Evolutionary conservation across 2,329 filamentous ascomycete genomes (phyloP).

Genomic region (Cercospora sp.): DNA sequence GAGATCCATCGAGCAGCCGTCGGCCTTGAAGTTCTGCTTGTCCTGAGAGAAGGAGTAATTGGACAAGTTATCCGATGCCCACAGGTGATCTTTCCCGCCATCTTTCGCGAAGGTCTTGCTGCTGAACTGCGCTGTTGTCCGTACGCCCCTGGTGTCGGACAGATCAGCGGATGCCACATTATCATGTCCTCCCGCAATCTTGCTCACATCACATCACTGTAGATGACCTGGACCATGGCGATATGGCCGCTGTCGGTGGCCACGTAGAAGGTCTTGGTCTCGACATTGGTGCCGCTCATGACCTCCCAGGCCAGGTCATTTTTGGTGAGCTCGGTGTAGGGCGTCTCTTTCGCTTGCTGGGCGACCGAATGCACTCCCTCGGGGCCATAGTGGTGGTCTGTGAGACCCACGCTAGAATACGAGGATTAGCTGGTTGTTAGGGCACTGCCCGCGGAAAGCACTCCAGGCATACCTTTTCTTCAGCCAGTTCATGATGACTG

Average conservation of each 20-base stretch:
- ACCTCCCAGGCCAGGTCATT: constrained; percentile 80
- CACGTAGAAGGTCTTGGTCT: constrained; percentile 94
- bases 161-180: constrained; percentile 18
- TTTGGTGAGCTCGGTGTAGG: constrained; percentile 76
- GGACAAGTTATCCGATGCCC: constrained; percentile 76
- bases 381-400: constrained; percentile 91
- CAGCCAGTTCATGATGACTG: constrained; percentile 84
- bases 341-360: constrained; percentile 72
- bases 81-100: constrained; percentile 71
- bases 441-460: constrained; percentile 20
- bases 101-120: constrained; percentile 82
- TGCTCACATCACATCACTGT: constrained; percentile 88
- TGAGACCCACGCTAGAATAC: constrained; percentile 67
- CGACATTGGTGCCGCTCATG: constrained; percentile 82
- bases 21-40: constrained; percentile 79
- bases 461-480: constrained; percentile 69
- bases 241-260: constrained; percentile 74
- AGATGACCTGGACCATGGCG: constrained; percentile 86
- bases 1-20: constrained; percentile 80
- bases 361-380: constrained; percentile 83
- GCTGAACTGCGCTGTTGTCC: constrained; percentile 91
- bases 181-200: background rate
- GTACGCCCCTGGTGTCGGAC: constrained; percentile 67
- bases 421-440: constrained; percentile 27
- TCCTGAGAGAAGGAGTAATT: constrained; percentile 84